Percentiles rank a stretch among this genome's conserved stretches.
Conservation (phyloP, 306 rosid genomes). For the Pyrus pyrifolia region DNA sequence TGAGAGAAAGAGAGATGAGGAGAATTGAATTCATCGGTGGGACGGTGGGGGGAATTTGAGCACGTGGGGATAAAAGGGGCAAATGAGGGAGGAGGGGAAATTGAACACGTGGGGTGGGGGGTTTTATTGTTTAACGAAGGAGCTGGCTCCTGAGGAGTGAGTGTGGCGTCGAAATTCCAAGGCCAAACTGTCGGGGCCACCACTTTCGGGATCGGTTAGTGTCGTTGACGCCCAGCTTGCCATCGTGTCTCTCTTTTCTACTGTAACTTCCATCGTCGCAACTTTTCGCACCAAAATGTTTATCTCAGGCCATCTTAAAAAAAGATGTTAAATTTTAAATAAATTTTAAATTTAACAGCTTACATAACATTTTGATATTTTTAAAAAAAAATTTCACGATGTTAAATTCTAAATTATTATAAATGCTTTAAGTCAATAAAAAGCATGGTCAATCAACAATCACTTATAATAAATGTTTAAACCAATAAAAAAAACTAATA, state of each 20-base stretch:
- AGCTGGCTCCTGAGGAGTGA: neutral
- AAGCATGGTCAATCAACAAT: no score
- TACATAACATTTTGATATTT: no score
- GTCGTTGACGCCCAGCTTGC: neutral
- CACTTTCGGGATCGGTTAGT: neutral
- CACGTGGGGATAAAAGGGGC: slow-evolving; percentile 8
- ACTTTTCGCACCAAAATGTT: neutral
- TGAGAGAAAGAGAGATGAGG: neutral
- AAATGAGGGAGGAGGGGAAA: neutral
- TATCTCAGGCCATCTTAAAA: no score
- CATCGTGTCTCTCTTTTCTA: neutral
- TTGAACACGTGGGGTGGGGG: slow-evolving; percentile 25
- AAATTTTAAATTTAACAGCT: no score
- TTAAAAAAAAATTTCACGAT: no score
- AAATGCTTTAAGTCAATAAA: no score
- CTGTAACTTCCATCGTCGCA: neutral
- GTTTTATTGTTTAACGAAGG: neutral
- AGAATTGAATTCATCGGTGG: neutral
- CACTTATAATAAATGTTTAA: no score
- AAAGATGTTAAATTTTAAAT: no score
- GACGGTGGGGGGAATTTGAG: neutral
- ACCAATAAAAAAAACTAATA: no score
- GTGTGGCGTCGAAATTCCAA: neutral
- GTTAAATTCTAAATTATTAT: no score
- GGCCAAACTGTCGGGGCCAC: neutral